A percentile compares a stretch with the other conserved stretches of the same genome.
These are phyloP conservation scores for Viridothelium virens DNA, from an alignment of 495 filamentous ascomycete genomes.

Conservation along the genomic window DNA sequence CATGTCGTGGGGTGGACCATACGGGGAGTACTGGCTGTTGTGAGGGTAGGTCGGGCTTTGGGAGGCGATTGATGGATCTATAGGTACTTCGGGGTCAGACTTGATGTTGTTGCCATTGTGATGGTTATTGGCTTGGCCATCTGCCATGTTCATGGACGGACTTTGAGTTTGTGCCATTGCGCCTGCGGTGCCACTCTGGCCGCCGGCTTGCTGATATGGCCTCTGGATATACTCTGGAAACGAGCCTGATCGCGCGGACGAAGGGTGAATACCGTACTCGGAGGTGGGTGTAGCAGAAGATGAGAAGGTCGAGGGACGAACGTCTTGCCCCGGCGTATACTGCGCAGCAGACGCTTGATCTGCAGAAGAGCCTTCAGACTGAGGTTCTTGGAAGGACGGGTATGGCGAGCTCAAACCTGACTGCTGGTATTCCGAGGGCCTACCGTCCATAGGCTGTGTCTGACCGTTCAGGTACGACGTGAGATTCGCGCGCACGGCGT, in stretches of 20 bases:
- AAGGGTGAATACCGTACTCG: conserved; percentile 75
- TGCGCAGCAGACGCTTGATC: conserved; percentile 80
- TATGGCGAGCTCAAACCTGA: conserved; percentile 91
- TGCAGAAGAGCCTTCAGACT: conserved; percentile 75
- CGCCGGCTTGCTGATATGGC: conserved; percentile 56
- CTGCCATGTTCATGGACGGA: conserved; percentile 80
- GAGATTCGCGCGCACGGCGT: conserved; percentile 31
- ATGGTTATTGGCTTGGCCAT: conserved; percentile 63
- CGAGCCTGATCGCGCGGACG: conserved; percentile 67
- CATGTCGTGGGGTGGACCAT: conserved; percentile 81
- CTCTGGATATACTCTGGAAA: conserved; percentile 68
- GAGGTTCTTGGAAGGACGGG: conserved; percentile 59
- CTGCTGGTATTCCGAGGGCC: conserved; percentile 89
- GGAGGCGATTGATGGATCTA: conserved; percentile 96
- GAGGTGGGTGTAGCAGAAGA: conserved; percentile 77
- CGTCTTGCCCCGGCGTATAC: conserved; percentile 60
- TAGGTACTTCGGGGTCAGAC: conserved; percentile 93
- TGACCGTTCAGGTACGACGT: conserved; percentile 26
- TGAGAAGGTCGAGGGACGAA: conserved; percentile 61
- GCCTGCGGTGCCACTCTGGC: conserved; percentile 66
- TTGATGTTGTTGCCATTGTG: conserved; percentile 60
- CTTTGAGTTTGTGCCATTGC: conserved; percentile 97
- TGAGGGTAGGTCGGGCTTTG: conserved; percentile 85
- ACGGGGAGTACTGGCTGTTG: conserved; percentile 69
- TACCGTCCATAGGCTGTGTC: conserved; percentile 72